Conservation (phyloP, 2,329 filamentous ascomycete genomes). For the Colletotrichum lentis region DNA sequence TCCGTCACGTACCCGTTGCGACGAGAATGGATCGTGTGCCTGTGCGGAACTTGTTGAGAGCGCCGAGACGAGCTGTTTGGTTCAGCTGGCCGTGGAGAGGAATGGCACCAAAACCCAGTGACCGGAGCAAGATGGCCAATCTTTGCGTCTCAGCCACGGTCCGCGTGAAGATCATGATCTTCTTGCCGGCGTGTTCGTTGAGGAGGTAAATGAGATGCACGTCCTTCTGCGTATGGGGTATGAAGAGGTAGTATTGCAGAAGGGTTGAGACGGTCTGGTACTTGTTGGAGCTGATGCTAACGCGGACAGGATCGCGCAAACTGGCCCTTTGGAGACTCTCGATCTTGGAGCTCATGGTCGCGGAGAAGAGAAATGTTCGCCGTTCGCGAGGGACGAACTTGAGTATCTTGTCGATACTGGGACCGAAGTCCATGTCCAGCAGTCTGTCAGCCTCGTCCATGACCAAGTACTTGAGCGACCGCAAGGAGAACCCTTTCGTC, state of each 20-base stretch:
- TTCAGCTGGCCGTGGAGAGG: slow-evolving; percentile 92
- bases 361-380: slow-evolving; percentile 89
- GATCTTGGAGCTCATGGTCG: slow-evolving; percentile 93
- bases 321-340: slow-evolving; percentile 91
- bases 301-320: slow-evolving; percentile 81
- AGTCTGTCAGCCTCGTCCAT: slow-evolving; percentile 95
- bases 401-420: slow-evolving; percentile 90
- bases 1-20: slow-evolving; percentile 62
- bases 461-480: slow-evolving; percentile 84
- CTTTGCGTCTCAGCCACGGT: slow-evolving; percentile 93
- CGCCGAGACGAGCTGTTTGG: slow-evolving; percentile 85
- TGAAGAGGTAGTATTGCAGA: slow-evolving; percentile 84
- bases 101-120: slow-evolving; percentile 88
- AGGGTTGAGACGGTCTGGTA: slow-evolving; percentile 93
- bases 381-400: slow-evolving; percentile 82
- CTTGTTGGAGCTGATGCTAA: slow-evolving; percentile 82
- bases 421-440: slow-evolving; percentile 92
- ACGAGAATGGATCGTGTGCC: slow-evolving; percentile 86
- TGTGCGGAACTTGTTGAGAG: slow-evolving; percentile 88
- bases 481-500: slow-evolving; percentile 92
- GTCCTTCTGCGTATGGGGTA: slow-evolving; percentile 88
- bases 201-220: slow-evolving; percentile 85
- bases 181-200: slow-evolving; percentile 87
- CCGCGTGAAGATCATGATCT: slow-evolving; percentile 87
- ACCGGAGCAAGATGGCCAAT: slow-evolving; percentile 80